These are phyloP conservation scores for Rubia peregrina DNA, from an alignment of 305 asterid genomes.

Conservation along the genomic window DNA sequence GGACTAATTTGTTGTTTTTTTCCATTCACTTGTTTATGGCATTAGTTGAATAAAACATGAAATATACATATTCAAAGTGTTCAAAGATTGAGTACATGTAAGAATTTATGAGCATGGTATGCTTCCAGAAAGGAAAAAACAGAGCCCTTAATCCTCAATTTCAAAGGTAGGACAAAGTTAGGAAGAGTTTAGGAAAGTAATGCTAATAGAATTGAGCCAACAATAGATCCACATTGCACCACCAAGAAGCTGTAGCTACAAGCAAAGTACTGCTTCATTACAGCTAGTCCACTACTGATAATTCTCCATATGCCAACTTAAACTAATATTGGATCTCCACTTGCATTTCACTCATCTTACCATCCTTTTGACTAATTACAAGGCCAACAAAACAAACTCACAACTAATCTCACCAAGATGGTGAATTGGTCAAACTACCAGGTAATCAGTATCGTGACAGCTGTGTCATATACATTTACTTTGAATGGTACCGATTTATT, in stretches of 20 bases:
- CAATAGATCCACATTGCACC: constrained; percentile 3
- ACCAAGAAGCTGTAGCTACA: constrained; percentile 18
- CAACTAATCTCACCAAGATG: neutral
- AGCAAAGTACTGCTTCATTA: constrained; percentile 2
- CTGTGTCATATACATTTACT: no score
- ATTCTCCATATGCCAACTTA: neutral
- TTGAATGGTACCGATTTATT: neutral
- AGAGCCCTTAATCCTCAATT: neutral
- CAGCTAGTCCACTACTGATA: neutral
- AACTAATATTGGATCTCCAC: neutral
- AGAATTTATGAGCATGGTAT: neutral
- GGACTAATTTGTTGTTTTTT: no score
- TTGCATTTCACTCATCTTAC: neutral
- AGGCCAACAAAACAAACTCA: neutral
- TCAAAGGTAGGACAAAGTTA: neutral
- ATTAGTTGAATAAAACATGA: neutral
- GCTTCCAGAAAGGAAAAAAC: constrained; percentile 8
- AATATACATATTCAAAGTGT: neutral
- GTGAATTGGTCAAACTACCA: neutral
- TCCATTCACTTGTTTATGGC: no score
- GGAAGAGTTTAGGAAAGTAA: constrained; percentile 5
- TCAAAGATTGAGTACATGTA: constrained; percentile 1
- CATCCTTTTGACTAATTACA: neutral
- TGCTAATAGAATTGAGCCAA: constrained; percentile 2
- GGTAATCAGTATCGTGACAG: no score